phyloP scores from a whole-genome alignment of 2,329 filamentous ascomycete genomes.

The Dendryphion nanum region DNA sequence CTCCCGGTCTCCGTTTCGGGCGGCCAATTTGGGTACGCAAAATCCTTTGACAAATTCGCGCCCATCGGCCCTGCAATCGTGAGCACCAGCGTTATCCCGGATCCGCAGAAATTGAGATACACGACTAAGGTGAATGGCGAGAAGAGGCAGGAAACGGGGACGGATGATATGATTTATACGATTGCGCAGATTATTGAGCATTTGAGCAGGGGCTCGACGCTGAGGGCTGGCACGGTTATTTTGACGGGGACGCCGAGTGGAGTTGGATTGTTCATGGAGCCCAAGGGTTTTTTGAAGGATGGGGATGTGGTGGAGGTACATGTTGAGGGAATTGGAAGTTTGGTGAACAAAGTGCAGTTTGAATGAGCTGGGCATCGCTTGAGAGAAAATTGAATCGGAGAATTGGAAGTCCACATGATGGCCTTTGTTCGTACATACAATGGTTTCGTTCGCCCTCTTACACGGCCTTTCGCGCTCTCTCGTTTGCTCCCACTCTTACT shows the following conservation, averaged over 20 bases:
- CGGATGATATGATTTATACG: constrained; percentile 49
- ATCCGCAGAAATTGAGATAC: constrained; percentile 34
- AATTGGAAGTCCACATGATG: no score
- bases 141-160: constrained; percentile 42
- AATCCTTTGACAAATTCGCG: constrained; percentile 46
- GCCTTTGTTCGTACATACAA: no score
- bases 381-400: background rate
- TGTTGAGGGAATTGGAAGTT: constrained; percentile 35
- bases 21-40: constrained; percentile 43
- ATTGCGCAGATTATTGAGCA: constrained; percentile 44
- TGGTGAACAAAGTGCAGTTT: constrained; percentile 34
- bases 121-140: constrained; percentile 47
- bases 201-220: constrained; percentile 46
- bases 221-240: constrained; percentile 48
- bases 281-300: constrained; percentile 37
- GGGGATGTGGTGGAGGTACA: constrained; percentile 36
- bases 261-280: constrained; percentile 37
- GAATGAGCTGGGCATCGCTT: constrained; percentile 9
- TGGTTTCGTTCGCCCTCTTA: no score
- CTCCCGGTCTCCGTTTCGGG: constrained; percentile 29
- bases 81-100: constrained; percentile 24
- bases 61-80: constrained; percentile 46
- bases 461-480: no score
- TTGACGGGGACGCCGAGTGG: constrained; percentile 52
- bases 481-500: no score